Evolutionary conservation across 192 early-diverging fungal genomes (phyloP).

Genomic region (Oehlia diaphana): DNA sequence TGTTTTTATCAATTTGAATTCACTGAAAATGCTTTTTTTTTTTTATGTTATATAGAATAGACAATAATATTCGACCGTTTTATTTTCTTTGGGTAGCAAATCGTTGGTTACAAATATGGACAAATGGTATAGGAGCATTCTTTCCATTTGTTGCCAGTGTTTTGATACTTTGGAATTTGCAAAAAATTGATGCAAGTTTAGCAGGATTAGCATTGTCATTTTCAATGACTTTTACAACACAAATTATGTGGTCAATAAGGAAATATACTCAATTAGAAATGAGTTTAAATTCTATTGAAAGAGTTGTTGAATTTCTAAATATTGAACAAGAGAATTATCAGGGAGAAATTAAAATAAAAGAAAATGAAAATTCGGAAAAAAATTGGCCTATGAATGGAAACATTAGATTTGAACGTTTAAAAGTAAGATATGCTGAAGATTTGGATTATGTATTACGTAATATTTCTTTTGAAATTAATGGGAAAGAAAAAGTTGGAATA

Average conservation of each 20-base stretch:
- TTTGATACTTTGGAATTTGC: constrained; percentile 38
- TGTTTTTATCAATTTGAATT: constrained; percentile 27
- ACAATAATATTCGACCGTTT: constrained; percentile 77
- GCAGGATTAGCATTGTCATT: constrained; percentile 85
- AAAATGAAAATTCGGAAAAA: constrained; percentile 39
- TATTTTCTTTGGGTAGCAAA: constrained; percentile 78
- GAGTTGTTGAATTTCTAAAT: constrained; percentile 75
- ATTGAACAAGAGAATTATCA: constrained; percentile 75
- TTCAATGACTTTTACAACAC: constrained; percentile 76
- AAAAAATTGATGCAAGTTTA: constrained; percentile 64
- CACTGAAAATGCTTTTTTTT: background rate
- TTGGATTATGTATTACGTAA: constrained; percentile 73
- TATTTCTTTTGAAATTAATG: constrained; percentile 68
- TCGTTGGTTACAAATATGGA: constrained; percentile 81
- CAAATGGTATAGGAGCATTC: constrained; percentile 66
- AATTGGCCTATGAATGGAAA: constrained; percentile 72
- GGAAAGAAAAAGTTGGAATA: constrained; percentile 82
- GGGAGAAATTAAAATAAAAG: constrained; percentile 48
- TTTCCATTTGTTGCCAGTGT: constrained; percentile 69
- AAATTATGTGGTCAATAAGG: constrained; percentile 76
- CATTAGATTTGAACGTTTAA: constrained; percentile 69
- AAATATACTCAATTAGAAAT: constrained; percentile 80
- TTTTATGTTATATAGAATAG: constrained; percentile 30
- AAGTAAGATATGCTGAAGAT: constrained; percentile 79
- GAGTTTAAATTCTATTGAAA: constrained; percentile 84